phyloP scores from a whole-genome alignment of 2,329 filamentous ascomycete genomes.

The Penicillium brasilianum region DNA sequence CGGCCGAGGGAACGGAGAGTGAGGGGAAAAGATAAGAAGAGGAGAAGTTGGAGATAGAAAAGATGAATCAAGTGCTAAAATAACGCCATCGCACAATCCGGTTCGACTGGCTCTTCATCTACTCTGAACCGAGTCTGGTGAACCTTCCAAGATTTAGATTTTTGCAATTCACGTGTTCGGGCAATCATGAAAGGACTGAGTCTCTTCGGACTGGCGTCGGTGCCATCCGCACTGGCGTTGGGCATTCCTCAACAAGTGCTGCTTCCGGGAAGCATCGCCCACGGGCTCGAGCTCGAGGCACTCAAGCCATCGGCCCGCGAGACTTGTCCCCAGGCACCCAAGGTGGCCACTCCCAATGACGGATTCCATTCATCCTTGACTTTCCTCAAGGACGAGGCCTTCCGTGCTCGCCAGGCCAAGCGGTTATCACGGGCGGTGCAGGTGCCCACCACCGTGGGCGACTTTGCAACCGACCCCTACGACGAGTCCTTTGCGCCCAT shows the following conservation, averaged over 20 bases:
- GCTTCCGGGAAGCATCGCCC: slow-evolving; percentile 18
- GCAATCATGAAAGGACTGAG: slow-evolving; percentile 24
- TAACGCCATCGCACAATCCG: not conserved
- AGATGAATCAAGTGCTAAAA: slow-evolving; percentile 23
- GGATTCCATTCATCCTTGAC: slow-evolving; percentile 35
- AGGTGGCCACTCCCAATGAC: slow-evolving; percentile 34
- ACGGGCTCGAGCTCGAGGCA: slow-evolving; percentile 9
- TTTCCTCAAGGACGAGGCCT: slow-evolving; percentile 37
- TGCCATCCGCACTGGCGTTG: slow-evolving; percentile 30
- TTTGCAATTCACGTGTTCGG: not conserved
- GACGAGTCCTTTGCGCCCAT: slow-evolving; percentile 67
- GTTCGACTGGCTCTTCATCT: not conserved
- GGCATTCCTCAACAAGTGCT: slow-evolving; percentile 36
- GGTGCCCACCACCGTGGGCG: slow-evolving; percentile 54
- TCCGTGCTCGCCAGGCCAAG: slow-evolving; percentile 49
- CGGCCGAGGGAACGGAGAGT: slow-evolving; percentile 14
- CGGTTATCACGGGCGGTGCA: slow-evolving; percentile 62
- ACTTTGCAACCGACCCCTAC: slow-evolving; percentile 51
- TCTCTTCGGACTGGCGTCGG: slow-evolving; percentile 23
- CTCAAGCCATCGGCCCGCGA: slow-evolving; percentile 19
- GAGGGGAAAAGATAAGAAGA: slow-evolving; percentile 5
- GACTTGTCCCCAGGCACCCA: slow-evolving; percentile 39
- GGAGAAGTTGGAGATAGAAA: slow-evolving; percentile 21
- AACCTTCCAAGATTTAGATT: not conserved
- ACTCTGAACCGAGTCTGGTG: not conserved